Evolutionary conservation across 352 stramenopile species (phyloP).

Genomic region (Peronospora belbahrii): DNA sequence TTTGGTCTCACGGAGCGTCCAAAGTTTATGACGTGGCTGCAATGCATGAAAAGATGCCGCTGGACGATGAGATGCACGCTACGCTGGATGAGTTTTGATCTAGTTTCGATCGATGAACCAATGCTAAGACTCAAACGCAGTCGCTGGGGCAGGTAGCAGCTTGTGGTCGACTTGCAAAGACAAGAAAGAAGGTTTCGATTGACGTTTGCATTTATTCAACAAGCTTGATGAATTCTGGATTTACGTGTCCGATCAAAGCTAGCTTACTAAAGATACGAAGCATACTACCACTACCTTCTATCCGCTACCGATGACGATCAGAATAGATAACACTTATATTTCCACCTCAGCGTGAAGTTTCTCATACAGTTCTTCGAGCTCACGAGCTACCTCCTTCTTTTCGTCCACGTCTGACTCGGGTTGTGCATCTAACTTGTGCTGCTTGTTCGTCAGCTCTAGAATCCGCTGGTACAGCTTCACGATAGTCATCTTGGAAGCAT

Average conservation of each 20-base stretch:
- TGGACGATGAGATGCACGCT: constrained; percentile 38
- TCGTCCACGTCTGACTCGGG: constrained; percentile 27
- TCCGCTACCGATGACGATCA: constrained; percentile 15
- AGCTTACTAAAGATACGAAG: constrained; percentile 16
- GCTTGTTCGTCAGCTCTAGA: constrained; percentile 49
- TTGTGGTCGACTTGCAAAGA: background rate
- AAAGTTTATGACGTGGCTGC: constrained; percentile 31
- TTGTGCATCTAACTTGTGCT: constrained; percentile 41
- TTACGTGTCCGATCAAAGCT: constrained; percentile 1
- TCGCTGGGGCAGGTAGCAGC: background rate
- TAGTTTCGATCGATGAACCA: constrained; percentile 13
- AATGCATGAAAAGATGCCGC: constrained; percentile 34
- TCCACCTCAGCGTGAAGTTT: constrained; percentile 35
- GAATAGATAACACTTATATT: constrained; percentile 19
- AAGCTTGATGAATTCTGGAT: constrained; percentile 7
- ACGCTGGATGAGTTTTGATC: constrained; percentile 20
- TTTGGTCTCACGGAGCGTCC: constrained; percentile 32
- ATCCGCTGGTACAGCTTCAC: constrained; percentile 60
- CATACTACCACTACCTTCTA: constrained; percentile 1
- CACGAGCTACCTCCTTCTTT: constrained; percentile 33
- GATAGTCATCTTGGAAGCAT: constrained; percentile 33
- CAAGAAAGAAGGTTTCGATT: background rate
- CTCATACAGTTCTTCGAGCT: constrained; percentile 44
- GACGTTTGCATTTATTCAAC: constrained; percentile 14
- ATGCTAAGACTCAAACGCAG: constrained; percentile 7